phyloP scores from a whole-genome alignment of 768 basidiomycete species.

The Mrakia gelida region DNA sequence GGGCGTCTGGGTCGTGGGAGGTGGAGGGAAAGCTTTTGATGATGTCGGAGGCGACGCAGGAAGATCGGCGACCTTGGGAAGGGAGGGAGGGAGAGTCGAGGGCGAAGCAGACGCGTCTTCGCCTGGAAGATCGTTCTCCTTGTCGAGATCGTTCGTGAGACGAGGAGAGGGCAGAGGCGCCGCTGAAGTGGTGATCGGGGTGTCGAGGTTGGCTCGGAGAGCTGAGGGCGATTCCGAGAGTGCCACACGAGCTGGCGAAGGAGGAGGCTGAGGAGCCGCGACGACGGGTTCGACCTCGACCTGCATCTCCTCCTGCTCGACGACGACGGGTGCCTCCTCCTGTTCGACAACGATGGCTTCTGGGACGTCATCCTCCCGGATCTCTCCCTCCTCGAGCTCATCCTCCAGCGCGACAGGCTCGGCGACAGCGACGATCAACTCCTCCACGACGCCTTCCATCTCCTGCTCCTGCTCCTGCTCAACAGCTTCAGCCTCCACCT shows the following conservation, averaged over 20 bases:
- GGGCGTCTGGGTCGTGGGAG: no score
- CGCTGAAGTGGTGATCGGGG: no score
- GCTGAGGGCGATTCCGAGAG: neutral
- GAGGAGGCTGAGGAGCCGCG: neutral
- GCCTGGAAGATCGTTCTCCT: neutral
- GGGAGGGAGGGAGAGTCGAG: neutral
- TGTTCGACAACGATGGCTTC: neutral
- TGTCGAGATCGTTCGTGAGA: neutral
- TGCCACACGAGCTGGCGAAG: neutral
- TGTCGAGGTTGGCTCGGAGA: neutral
- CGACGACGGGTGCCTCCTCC: neutral
- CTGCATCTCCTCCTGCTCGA: neutral
- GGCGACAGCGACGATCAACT: no score
- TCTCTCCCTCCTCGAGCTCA: conserved; percentile 9
- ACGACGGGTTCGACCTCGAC: neutral
- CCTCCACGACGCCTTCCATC: neutral
- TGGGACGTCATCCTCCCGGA: neutral
- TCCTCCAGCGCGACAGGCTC: neutral
- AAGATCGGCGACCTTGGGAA: neutral
- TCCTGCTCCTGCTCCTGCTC: neutral
- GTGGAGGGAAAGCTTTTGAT: neutral
- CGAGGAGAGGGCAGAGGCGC: neutral
- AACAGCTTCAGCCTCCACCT: no score
- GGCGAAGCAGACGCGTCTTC: neutral
- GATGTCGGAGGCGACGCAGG: neutral